Conservation (phyloP, 1,139 yeast species). For the Candida tunisiensis region DNA sequence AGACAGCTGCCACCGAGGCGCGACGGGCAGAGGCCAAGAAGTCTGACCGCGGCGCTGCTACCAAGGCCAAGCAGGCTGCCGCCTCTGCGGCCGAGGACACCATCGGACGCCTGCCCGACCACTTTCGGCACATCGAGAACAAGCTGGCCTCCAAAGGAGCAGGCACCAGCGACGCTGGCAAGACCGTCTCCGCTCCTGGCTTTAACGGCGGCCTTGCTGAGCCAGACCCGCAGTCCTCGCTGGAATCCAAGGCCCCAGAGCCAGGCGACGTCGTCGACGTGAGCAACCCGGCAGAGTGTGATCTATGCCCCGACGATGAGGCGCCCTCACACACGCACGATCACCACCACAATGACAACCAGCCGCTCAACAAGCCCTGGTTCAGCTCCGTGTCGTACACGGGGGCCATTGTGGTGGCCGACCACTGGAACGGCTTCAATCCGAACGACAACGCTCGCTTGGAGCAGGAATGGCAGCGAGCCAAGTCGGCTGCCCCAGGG, state of each 20-base stretch:
- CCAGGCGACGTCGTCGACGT: slow-evolving; percentile 1
- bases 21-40: too few species aligned
- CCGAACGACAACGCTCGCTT: slow-evolving; percentile 18
- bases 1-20: neutral
- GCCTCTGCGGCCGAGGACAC: too few species aligned
- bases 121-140: neutral
- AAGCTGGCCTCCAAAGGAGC: slow-evolving; percentile 1
- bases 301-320: slow-evolving; percentile 5
- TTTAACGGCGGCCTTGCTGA: too few species aligned
- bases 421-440: slow-evolving; percentile 21
- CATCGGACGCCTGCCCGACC: too few species aligned
- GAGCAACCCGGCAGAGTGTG: neutral
- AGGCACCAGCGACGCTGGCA: too few species aligned
- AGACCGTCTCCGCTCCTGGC: too few species aligned
- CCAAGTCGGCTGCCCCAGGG: too few species aligned
- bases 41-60: too few species aligned
- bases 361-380: slow-evolving; percentile 5
- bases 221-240: neutral
- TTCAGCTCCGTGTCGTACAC: slow-evolving; percentile 9
- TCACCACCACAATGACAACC: slow-evolving; percentile 1
- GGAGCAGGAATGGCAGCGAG: too few species aligned
- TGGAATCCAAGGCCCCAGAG: neutral
- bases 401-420: slow-evolving; percentile 13
- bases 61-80: too few species aligned
- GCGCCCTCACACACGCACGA: slow-evolving; percentile 2